phyloP scores from a whole-genome alignment of 2,329 filamentous ascomycete genomes.

The Trichoderma asperellum region DNA sequence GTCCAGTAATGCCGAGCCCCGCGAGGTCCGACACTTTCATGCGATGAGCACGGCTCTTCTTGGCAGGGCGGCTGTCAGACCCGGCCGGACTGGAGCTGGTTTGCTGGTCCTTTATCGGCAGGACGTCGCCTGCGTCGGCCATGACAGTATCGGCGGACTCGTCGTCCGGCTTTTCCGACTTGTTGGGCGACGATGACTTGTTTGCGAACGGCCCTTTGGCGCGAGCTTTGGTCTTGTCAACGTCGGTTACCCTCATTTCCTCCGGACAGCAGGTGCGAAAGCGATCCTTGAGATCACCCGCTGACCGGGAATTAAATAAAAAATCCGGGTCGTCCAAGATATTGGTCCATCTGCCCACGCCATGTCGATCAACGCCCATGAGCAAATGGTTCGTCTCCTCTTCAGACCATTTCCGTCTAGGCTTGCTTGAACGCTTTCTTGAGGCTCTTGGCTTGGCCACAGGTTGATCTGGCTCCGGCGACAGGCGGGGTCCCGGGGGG shows the following conservation, averaged over 20 bases:
- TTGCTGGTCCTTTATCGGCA: conserved; percentile 35
- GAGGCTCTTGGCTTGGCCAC: conserved; percentile 41
- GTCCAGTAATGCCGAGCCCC: conserved; percentile 62
- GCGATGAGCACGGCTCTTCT: conserved; percentile 58
- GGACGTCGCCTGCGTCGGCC: conserved; percentile 45
- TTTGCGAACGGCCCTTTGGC: conserved; percentile 31
- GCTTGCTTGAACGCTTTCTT: conserved; percentile 60
- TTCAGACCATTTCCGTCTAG: conserved; percentile 66
- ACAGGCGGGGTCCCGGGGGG: conserved; percentile 31
- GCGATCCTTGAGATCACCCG: conserved; percentile 67
- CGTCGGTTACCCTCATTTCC: conserved; percentile 52
- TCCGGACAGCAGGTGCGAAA: conserved; percentile 68
- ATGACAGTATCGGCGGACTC: conserved; percentile 60
- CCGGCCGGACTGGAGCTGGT: conserved; percentile 35
- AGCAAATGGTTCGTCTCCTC: conserved; percentile 66
- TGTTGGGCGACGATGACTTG: conserved; percentile 37
- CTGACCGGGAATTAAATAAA: conserved; percentile 62
- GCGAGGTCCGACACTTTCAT: conserved; percentile 60
- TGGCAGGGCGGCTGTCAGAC: conserved; percentile 46
- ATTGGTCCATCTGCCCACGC: conserved; percentile 67
- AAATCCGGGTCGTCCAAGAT: conserved; percentile 66
- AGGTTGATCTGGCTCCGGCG: conserved; percentile 41
- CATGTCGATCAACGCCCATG: conserved; percentile 63
- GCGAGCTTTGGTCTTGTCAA: not conserved
- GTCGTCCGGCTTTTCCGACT: conserved; percentile 48